Percentiles rank a stretch among this genome's conserved stretches.
These are phyloP conservation scores for Agrocybe pediades DNA, from an alignment of 768 basidiomycete genomes.

Conservation along the genomic window DNA sequence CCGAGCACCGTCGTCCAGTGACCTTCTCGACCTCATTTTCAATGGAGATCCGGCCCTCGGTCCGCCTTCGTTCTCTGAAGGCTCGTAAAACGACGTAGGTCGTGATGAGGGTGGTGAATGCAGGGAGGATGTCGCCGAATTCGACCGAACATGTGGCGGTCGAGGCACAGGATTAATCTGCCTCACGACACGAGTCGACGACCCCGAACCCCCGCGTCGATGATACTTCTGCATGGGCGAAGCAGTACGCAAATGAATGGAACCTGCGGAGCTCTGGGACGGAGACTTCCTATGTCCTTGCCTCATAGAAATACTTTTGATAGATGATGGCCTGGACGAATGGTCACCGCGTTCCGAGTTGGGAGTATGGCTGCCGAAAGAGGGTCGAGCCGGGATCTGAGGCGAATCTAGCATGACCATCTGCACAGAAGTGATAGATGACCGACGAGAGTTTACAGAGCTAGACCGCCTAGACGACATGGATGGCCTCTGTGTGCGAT, in stretches of 20 bases:
- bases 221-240: slow-evolving; percentile 83
- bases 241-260: slow-evolving; percentile 63
- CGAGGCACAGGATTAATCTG: slow-evolving; percentile 48
- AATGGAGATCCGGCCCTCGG: slow-evolving; percentile 68
- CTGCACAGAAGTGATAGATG: slow-evolving; percentile 52
- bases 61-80: slow-evolving; percentile 61
- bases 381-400: slow-evolving; percentile 64
- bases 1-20: slow-evolving; percentile 45
- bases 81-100: slow-evolving; percentile 77
- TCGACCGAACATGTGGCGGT: slow-evolving; percentile 66
- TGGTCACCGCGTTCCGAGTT: slow-evolving; percentile 83
- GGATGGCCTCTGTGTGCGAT: slow-evolving; percentile 68
- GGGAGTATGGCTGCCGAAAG: slow-evolving; percentile 81
- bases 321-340: slow-evolving; percentile 80
- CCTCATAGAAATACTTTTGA: slow-evolving; percentile 74
- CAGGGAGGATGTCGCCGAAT: slow-evolving; percentile 76
- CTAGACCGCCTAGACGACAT: slow-evolving; percentile 86
- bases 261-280: slow-evolving; percentile 76
- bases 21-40: slow-evolving; percentile 49
- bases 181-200: slow-evolving; percentile 79
- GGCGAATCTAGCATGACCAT: slow-evolving; percentile 61
- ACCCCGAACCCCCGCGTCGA: slow-evolving; percentile 76
- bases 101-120: slow-evolving; percentile 78
- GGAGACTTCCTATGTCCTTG: slow-evolving; percentile 73
- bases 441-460: slow-evolving; percentile 85